phyloP scores from a whole-genome alignment of 2,329 filamentous ascomycete species.

The Chaetothyriales sp. region DNA sequence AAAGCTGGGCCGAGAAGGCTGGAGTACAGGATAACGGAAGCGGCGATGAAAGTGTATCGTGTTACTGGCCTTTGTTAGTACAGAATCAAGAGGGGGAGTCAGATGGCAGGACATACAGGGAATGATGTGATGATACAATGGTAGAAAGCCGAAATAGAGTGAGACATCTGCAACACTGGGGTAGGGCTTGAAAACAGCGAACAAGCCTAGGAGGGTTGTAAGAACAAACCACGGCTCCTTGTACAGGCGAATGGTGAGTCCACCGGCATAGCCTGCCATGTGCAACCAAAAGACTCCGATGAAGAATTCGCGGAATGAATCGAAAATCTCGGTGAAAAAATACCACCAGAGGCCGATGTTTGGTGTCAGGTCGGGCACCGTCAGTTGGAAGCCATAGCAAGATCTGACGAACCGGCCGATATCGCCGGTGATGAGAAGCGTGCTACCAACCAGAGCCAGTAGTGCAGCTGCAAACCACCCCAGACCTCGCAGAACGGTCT shows the following conservation, averaged over 20 bases:
- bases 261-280: constrained; percentile 74
- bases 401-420: constrained; percentile 80
- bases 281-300: constrained; percentile 97
- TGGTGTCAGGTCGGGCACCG: constrained; percentile 80
- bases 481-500: constrained; percentile 45
- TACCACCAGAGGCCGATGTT: constrained; percentile 99
- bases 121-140: constrained; percentile 81
- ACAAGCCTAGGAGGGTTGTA: constrained; percentile 71
- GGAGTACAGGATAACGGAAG: constrained; percentile 71
- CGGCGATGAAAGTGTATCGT: constrained; percentile 79
- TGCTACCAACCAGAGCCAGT: constrained; percentile 8
- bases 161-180: constrained; percentile 83
- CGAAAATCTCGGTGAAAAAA: constrained; percentile 99
- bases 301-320: constrained; percentile 94
- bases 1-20: constrained; percentile 84
- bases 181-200: constrained; percentile 93
- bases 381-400: constrained; percentile 84
- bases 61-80: constrained; percentile 45
- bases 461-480: constrained; percentile 3
- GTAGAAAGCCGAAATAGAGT: constrained; percentile 67
- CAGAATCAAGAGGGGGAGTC: neutral
- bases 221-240: constrained; percentile 76
- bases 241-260: constrained; percentile 66
- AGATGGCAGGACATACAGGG: constrained; percentile 41
- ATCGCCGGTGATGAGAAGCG: constrained; percentile 44